phyloP scores from a whole-genome alignment of 2,329 filamentous ascomycete species.

The Fusarium xyrophilum region DNA sequence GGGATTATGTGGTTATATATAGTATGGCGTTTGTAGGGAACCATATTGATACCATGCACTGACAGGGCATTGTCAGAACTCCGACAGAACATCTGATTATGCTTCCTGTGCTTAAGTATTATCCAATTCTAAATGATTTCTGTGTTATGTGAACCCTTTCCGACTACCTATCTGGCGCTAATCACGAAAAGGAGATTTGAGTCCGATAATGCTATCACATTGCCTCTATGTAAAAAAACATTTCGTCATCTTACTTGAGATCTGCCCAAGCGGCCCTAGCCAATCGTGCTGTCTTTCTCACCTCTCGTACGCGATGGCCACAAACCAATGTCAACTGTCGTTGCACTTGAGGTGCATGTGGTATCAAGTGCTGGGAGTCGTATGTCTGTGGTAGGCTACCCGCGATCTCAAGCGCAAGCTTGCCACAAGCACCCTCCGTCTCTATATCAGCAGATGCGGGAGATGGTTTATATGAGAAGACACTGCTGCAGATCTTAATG shows the following conservation, averaged over 20 bases:
- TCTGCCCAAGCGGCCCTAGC: slow-evolving; percentile 60
- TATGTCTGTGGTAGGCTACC: slow-evolving; percentile 56
- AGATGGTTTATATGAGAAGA: slow-evolving; percentile 45
- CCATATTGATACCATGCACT: slow-evolving; percentile 12
- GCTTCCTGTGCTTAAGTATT: background rate
- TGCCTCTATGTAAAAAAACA: slow-evolving; percentile 23
- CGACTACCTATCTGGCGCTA: background rate
- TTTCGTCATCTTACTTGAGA: slow-evolving; percentile 39
- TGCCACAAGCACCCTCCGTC: slow-evolving; percentile 51
- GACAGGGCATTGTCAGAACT: background rate
- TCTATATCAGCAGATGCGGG: slow-evolving; percentile 35
- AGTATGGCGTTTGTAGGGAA: slow-evolving; percentile 34
- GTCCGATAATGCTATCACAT: background rate
- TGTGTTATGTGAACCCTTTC: background rate
- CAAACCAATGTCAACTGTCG: slow-evolving; percentile 58
- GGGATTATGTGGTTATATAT: slow-evolving; percentile 3
- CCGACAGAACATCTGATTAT: background rate
- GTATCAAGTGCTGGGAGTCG: slow-evolving; percentile 55
- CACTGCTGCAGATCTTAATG: slow-evolving; percentile 53
- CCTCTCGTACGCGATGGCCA: slow-evolving; percentile 60
- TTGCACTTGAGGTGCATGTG: slow-evolving; percentile 53
- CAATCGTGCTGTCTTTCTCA: slow-evolving; percentile 57
- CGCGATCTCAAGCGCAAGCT: slow-evolving; percentile 57
- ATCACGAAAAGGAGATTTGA: background rate
- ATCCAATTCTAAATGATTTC: background rate